phyloP scores from a whole-genome alignment of 305 asterid genomes.

The Ajuga reptans region DNA sequence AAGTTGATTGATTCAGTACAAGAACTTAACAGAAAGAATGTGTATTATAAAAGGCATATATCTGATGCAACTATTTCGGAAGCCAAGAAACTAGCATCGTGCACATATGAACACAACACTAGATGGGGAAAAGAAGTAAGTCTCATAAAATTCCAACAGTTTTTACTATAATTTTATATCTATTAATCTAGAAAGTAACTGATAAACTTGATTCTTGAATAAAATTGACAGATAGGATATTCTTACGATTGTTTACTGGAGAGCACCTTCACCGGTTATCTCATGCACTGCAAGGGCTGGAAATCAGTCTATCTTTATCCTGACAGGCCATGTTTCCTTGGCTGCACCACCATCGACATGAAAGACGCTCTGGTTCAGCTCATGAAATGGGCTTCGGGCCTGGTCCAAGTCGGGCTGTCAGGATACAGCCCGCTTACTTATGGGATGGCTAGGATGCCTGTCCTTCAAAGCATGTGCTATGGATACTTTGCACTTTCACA shows the following conservation, averaged over 20 bases:
- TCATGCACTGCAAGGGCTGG: slow-evolving; percentile 69
- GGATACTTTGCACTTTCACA: slow-evolving; percentile 48
- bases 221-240: slow-evolving; percentile 56
- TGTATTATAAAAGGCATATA: neutral
- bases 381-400: slow-evolving; percentile 78
- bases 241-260: slow-evolving; percentile 58
- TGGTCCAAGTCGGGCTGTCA: slow-evolving; percentile 71
- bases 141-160: neutral
- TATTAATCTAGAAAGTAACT: neutral
- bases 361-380: slow-evolving; percentile 68
- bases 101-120: slow-evolving; percentile 60
- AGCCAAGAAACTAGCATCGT: slow-evolving; percentile 58
- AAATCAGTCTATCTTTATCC: slow-evolving; percentile 68
- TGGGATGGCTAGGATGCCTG: slow-evolving; percentile 54
- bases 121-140: slow-evolving; percentile 70
- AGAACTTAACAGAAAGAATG: slow-evolving; percentile 24
- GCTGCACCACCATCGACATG: slow-evolving; percentile 74
- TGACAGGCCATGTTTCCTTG: slow-evolving; percentile 60
- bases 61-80: slow-evolving; percentile 38
- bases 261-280: slow-evolving; percentile 68
- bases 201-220: neutral
- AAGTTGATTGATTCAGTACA: slow-evolving; percentile 43
- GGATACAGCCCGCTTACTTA: slow-evolving; percentile 56
- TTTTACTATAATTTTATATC: neutral
- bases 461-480: slow-evolving; percentile 63